These are phyloP conservation scores for Eragrostis tef DNA, from an alignment of 202 grass and related monocot genomes.

Conservation along the genomic window DNA sequence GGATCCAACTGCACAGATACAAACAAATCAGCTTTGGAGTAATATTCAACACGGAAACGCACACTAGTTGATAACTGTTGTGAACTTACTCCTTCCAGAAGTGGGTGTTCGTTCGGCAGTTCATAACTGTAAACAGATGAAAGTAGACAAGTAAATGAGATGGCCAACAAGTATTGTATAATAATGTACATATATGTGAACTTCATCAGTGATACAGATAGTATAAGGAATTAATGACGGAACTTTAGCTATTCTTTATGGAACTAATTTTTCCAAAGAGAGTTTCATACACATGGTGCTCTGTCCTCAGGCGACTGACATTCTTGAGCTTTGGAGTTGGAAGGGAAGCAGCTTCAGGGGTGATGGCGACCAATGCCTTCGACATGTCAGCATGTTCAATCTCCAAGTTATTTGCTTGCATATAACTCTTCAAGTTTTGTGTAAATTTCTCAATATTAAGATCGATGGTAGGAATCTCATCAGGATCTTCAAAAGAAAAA, in stretches of 20 bases:
- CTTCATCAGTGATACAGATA: conserved; percentile 1
- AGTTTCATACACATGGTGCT: conserved; percentile 86
- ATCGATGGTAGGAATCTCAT: conserved; percentile 84
- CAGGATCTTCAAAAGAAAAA: conserved; percentile 70
- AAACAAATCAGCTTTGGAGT: conserved; percentile 30
- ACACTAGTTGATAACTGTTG: conserved; percentile 33
- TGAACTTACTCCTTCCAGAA: conserved; percentile 72
- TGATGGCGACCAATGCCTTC: conserved; percentile 67
- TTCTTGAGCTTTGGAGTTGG: conserved; percentile 90
- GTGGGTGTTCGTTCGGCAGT: conserved; percentile 72
- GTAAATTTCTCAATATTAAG: conserved; percentile 80
- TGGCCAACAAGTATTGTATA: conserved; percentile 10
- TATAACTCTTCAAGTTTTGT: conserved; percentile 78
- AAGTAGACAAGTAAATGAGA: conserved; percentile 39
- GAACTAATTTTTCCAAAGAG: conserved; percentile 32
- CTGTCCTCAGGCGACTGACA: conserved; percentile 75
- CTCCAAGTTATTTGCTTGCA: conserved; percentile 73
- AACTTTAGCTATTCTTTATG: conserved; percentile 27
- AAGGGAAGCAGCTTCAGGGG: conserved; percentile 69
- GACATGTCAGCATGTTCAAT: conserved; percentile 72
- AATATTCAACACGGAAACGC: conserved; percentile 30
- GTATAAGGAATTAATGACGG: neutral
- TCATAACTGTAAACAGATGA: conserved; percentile 73
- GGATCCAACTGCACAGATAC: conserved; percentile 65
- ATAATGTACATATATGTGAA: neutral